Conservation (phyloP, 345 rosid species). For the Mangifera indica region DNA sequence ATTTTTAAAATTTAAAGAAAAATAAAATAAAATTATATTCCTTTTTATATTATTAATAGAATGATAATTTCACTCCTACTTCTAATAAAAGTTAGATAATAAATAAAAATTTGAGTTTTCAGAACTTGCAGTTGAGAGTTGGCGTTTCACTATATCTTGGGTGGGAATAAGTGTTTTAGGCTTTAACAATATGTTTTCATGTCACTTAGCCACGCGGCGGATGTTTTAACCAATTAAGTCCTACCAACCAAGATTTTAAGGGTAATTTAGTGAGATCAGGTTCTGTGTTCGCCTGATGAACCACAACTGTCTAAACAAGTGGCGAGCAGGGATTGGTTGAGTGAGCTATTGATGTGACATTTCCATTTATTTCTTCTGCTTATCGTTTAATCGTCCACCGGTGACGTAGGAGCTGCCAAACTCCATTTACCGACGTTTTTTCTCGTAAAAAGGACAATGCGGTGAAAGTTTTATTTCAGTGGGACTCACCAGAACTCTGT, state of each 20-base stretch:
- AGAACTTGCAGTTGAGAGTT: too few species aligned
- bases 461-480: conserved; percentile 2
- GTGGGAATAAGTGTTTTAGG: too few species aligned
- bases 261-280: neutral
- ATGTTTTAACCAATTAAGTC: neutral
- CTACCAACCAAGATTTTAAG: neutral
- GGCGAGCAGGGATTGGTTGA: neutral
- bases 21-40: too few species aligned
- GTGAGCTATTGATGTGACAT: neutral
- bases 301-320: neutral
- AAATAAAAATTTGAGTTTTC: too few species aligned
- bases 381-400: conserved; percentile 7
- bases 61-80: too few species aligned
- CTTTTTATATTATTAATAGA: too few species aligned
- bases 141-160: too few species aligned
- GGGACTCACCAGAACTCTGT: conserved; percentile 21
- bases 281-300: neutral
- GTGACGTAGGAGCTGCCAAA: conserved; percentile 22
- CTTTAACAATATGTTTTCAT: too few species aligned
- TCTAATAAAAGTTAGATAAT: too few species aligned
- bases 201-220: neutral
- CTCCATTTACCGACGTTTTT: conserved; percentile 25
- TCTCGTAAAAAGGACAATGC: neutral
- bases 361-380: conserved; percentile 1
- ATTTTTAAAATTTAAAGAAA: too few species aligned